Percentiles rank a stretch among this genome's conserved stretches.
These are phyloP conservation scores for Emergomyces orientalis DNA, from an alignment of 2,329 filamentous ascomycete species.

Conservation along the genomic window DNA sequence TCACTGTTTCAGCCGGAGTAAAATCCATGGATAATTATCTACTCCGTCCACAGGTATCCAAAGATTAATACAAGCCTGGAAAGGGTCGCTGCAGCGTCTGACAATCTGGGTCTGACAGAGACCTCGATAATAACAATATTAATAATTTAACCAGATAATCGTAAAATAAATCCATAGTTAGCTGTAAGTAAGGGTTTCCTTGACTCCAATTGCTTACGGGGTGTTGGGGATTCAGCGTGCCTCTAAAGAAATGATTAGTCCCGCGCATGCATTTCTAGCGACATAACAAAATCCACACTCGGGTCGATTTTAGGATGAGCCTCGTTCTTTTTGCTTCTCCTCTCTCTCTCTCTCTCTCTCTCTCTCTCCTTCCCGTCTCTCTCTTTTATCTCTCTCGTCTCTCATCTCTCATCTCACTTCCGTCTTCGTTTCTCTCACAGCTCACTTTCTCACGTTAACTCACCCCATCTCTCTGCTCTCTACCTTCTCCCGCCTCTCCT, in stretches of 20 bases:
- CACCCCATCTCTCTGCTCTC: not conserved
- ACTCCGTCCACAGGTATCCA: too few species aligned
- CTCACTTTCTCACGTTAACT: not conserved
- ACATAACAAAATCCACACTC: not conserved
- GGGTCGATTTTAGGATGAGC: not conserved
- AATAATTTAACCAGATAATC: not conserved
- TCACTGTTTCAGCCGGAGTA: conserved; percentile 3
- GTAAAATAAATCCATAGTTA: not conserved
- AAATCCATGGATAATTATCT: too few species aligned
- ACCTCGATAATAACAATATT: not conserved
- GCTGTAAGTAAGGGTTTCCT: not conserved
- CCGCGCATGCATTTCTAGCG: not conserved
- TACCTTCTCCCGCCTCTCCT: conserved; percentile 2
- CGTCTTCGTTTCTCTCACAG: not conserved
- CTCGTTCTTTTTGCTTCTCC: not conserved
- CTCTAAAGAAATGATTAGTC: not conserved
- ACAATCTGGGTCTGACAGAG: not conserved
- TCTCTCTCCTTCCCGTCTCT: not conserved
- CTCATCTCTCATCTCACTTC: conserved; percentile 2
- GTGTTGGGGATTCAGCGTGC: too few species aligned
- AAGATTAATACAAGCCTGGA: not conserved
- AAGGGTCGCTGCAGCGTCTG: not conserved
- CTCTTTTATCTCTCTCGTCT: conserved; percentile 1
- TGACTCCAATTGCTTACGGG: not conserved
- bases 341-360: not conserved